Percentiles rank a stretch among this genome's conserved stretches.
phyloP scores from a whole-genome alignment of 2,329 filamentous ascomycete genomes.

The Pezicula carpinea region DNA sequence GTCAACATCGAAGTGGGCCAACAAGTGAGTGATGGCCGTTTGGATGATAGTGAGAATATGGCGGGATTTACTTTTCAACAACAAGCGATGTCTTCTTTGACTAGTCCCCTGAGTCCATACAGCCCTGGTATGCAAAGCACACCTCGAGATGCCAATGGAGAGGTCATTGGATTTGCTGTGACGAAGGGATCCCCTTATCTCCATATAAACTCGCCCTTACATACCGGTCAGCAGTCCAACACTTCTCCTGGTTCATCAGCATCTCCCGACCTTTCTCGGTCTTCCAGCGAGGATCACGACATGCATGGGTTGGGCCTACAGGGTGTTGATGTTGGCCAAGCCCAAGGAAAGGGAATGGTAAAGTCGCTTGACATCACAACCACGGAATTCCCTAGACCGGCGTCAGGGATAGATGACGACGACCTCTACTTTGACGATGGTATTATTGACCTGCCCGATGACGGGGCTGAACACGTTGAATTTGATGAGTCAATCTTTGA shows the following conservation, averaged over 20 bases:
- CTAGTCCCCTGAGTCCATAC: slow-evolving; percentile 47
- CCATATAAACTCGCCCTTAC: neutral
- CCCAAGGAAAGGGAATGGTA: neutral
- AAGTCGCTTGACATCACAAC: slow-evolving; percentile 5
- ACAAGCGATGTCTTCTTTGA: slow-evolving; percentile 40
- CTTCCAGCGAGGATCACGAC: neutral
- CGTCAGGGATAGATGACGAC: slow-evolving; percentile 39
- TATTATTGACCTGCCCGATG: slow-evolving; percentile 41
- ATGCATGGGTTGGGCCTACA: slow-evolving; percentile 20
- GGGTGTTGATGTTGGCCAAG: slow-evolving; percentile 7
- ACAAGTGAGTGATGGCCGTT: neutral
- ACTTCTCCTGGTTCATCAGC: neutral
- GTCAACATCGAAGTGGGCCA: slow-evolving; percentile 15
- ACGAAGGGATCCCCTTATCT: slow-evolving; percentile 25
- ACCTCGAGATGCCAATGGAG: slow-evolving; percentile 50
- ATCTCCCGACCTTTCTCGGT: neutral
- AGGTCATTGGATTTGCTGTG: slow-evolving; percentile 51
- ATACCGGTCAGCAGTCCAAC: neutral
- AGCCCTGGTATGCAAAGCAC: slow-evolving; percentile 44
- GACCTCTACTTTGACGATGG: slow-evolving; percentile 70
- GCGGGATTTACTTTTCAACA: slow-evolving; percentile 26
- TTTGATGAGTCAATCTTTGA: slow-evolving; percentile 76
- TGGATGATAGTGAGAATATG: slow-evolving; percentile 12
- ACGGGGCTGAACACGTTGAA: slow-evolving; percentile 41
- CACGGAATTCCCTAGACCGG: slow-evolving; percentile 12